Base-by-base conservation (phyloP, 768 basidiomycete genomes). In the Strobilomyces confusus region DNA sequence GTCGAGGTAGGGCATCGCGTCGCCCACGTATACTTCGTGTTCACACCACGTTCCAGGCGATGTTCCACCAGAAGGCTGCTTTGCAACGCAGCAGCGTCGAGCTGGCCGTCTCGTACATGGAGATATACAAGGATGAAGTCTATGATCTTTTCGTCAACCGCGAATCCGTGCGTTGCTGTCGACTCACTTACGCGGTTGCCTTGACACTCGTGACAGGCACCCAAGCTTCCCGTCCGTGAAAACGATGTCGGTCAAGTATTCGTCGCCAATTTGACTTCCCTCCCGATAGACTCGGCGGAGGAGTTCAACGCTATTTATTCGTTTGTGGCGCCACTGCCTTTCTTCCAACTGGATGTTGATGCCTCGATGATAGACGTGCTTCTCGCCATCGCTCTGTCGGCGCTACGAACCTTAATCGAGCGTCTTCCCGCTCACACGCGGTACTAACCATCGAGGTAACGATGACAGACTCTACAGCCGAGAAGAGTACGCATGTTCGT, bases 51-150 rank as follows among this genome's bases (percentile, higher is more conserved):
- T 13, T n/a, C 20, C 37, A 85, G 83, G 78, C 77, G 1, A 79
- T 89, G 67, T 85, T 86, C 63, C 74, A 76, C 48, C 77, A 76
- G 63, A 77, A 75, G 61, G 58, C 67, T 45, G 46, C 66, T 20
- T 63, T 77, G 41, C 63, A 70, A 42, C 64, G 72, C 43, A 73
- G 77, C 40, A 67, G 75, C 34, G 75, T 83, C 5, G 74, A 76
- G 1, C 70, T 85, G 22, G 63, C 75, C 6, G 73, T 88, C 14
- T 87, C 87, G 1, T 93, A 93, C 57, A 88, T 91, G 82, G 92
- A 95, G 67, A 91, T 95, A 49, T 91, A 93, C 71, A 90, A 89
- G 63, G 92, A 95, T 63, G 92, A 95, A 57, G 87, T 89, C 4
- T 94, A 89, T 62, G 92, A 94, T 65, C 78, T 95, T 23, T 77